Evolutionary conservation across 2,329 filamentous ascomycete genomes (phyloP).

Genomic region (Biscogniauxia mediterranea): DNA sequence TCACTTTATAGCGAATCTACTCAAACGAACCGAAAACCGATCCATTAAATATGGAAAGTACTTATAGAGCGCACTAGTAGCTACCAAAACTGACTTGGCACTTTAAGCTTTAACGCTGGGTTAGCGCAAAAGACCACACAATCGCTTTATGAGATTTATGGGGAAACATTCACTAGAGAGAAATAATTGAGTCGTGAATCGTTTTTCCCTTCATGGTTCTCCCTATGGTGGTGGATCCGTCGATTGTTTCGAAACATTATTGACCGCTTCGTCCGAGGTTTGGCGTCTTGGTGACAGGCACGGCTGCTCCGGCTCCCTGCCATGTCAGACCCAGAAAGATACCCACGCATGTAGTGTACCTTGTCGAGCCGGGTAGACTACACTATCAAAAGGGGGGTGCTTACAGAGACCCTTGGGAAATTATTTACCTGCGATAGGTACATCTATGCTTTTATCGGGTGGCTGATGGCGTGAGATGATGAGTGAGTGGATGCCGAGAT

Average conservation of each 20-base stretch:
- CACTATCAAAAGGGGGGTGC: not conserved
- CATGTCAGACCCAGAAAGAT: not conserved
- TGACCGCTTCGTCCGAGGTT: not conserved
- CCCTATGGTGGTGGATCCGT: not conserved
- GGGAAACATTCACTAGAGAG: not conserved
- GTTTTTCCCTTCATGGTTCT: not conserved
- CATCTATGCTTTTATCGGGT: not conserved
- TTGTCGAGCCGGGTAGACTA: not conserved
- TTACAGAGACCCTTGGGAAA: not conserved
- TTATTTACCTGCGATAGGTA: not conserved
- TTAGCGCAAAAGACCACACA: not conserved
- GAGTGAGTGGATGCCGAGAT: not conserved
- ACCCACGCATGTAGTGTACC: not conserved
- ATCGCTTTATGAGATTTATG: not conserved
- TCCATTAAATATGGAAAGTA: not conserved
- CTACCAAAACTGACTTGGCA: not conserved
- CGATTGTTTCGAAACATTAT: not conserved
- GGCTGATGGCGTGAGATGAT: not conserved
- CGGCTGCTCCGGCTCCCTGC: not conserved
- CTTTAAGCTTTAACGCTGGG: not conserved
- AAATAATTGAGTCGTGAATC: not conserved
- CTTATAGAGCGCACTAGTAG: not conserved
- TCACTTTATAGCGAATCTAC: too few species aligned
- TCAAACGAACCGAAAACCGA: too few species aligned
- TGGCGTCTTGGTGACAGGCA: not conserved